Percentiles rank a stretch among this genome's conserved stretches.
Evolutionary conservation across 306 rosid species (phyloP).

Genomic region (Dalbergia cochinchinensis): DNA sequence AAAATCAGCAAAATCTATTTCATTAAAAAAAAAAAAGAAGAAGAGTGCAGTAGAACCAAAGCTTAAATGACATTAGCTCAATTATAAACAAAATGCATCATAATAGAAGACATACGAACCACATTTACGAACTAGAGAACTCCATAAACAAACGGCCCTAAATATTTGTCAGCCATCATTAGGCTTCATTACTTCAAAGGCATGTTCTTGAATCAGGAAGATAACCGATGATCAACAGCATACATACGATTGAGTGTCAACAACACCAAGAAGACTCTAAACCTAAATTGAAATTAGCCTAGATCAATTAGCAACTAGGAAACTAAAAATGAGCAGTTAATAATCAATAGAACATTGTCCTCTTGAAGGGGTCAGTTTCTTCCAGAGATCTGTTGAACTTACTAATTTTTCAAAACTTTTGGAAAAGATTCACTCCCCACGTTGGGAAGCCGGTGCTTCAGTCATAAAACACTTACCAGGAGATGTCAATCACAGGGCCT

Average conservation of each 20-base stretch:
- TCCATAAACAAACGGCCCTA: neutral
- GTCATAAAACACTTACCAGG: neutral
- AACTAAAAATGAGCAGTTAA: neutral
- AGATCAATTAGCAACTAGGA: conserved; percentile 26
- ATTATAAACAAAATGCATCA: neutral
- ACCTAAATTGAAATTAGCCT: conserved; percentile 14
- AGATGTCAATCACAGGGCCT: conserved; percentile 31
- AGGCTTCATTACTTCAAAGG: neutral
- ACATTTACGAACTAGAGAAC: neutral
- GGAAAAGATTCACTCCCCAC: conserved; percentile 18
- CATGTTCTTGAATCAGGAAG: neutral
- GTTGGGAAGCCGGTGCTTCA: neutral
- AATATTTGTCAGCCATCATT: neutral
- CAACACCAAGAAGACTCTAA: neutral
- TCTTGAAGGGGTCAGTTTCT: conserved; percentile 39
- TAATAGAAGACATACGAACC: neutral
- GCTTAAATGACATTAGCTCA: neutral
- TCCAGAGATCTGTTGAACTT: conserved; percentile 22
- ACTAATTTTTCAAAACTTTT: conserved; percentile 1
- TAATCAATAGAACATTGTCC: neutral
- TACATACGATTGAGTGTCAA: conserved; percentile 32
- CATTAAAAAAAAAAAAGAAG: too few species aligned
- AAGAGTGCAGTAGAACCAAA: too few species aligned
- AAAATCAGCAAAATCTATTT: too few species aligned
- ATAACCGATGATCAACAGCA: neutral